phyloP scores from a whole-genome alignment of 176 grass and related monocot species.

The Carex cristatella region DNA sequence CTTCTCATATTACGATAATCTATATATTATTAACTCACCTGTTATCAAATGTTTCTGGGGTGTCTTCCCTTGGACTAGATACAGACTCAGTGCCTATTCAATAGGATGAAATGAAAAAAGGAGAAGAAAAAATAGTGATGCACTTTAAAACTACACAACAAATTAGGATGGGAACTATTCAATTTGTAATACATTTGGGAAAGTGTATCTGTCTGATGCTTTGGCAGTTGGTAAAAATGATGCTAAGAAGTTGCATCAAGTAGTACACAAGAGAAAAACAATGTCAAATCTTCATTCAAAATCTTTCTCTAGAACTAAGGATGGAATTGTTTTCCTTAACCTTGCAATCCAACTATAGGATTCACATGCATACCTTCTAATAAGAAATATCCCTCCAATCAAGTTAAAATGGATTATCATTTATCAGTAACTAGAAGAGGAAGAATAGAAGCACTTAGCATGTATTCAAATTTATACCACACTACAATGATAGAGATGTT shows the following conservation, averaged over 20 bases:
- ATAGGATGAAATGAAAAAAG: neutral
- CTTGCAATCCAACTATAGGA: neutral
- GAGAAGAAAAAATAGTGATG: neutral
- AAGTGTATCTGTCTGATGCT: no score
- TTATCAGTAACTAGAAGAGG: no score
- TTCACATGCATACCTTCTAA: neutral
- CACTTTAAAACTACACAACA: neutral
- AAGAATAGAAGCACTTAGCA: neutral
- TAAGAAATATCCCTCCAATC: neutral
- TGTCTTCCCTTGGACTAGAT: slow-evolving; percentile 56
- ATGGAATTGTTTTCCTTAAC: neutral
- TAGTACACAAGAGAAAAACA: neutral
- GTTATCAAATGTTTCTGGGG: slow-evolving; percentile 64
- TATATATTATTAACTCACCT: slow-evolving; percentile 31
- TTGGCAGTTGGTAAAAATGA: neutral
- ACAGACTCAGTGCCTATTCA: slow-evolving; percentile 32
- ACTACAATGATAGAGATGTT: neutral
- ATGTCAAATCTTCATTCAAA: neutral
- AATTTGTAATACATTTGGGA: neutral
- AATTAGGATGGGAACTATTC: neutral
- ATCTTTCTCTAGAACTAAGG: neutral
- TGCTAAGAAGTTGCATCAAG: neutral
- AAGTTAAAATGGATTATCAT: no score
- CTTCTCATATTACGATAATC: neutral
- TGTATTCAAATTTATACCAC: neutral